These are phyloP conservation scores for Ulmus americana DNA, from an alignment of 331 rosid genomes.

Conservation along the genomic window DNA sequence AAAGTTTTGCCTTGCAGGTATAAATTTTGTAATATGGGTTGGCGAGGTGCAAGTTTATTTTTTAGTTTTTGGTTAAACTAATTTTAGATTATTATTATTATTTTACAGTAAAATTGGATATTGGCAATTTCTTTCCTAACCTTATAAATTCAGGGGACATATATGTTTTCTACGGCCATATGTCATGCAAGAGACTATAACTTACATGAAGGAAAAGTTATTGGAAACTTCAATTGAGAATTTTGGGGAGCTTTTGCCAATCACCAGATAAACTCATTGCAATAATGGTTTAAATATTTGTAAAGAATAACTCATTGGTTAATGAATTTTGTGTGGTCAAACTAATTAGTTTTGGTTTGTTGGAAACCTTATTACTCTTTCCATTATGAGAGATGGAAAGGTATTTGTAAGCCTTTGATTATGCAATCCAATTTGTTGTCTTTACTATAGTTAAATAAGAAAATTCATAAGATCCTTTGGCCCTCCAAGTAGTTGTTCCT, in stretches of 20 bases:
- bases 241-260: conserved; percentile 69
- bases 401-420: conserved; percentile 26
- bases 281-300: background rate
- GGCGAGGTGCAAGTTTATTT: conserved; percentile 50
- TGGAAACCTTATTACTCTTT: conserved; percentile 71
- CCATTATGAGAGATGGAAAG: conserved; percentile 49
- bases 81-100: background rate
- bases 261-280: conserved; percentile 49
- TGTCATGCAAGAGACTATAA: conserved; percentile 50
- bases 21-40: conserved; percentile 52
- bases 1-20: too few species aligned
- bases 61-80: background rate
- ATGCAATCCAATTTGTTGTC: too few species aligned
- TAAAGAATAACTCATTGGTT: background rate
- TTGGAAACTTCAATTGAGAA: conserved; percentile 84
- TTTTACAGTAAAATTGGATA: background rate
- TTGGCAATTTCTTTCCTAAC: background rate
- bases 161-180: conserved; percentile 73
- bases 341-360: conserved; percentile 44
- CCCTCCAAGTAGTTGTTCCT: too few species aligned
- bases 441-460: too few species aligned
- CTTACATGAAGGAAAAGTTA: conserved; percentile 66
- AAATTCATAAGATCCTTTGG: too few species aligned
- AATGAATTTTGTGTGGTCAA: background rate
- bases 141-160: conserved; percentile 56